Evolutionary conservation across 2,329 filamentous ascomycete species (phyloP), one percentile per base, ranked within the genome.

Genomic region (Alternaria sp.): DNA sequence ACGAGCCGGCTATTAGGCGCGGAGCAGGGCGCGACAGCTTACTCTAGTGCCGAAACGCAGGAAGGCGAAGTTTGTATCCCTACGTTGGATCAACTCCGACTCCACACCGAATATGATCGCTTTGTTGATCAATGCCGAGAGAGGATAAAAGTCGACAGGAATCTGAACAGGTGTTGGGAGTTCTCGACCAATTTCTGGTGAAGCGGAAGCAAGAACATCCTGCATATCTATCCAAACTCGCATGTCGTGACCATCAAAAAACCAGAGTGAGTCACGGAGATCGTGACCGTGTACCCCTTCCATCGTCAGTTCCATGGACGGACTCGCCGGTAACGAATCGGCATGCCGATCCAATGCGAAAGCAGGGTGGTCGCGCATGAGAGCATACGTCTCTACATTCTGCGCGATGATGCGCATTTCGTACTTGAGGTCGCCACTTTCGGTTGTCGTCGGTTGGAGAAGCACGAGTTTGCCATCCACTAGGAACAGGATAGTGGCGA

Each of bases 401-500:
- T 97, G 93, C 12, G 94, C 93, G 74, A 99, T 91, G 60, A 98
- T 91, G 10, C 94, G 91, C 95, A 99, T 99, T 74, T 98, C 94
- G 74, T 99, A 99, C 81, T 97, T 98, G 53, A 97, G 85, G 69
- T 93, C 91, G 5, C 92, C 92, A 44, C 91, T 87, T 50, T 92
- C 91, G 53, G 92, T 94, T 5, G 92, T 84, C 0, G 93, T 94
- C 2, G 95, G 94, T 66, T 96, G 93, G 50, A 99, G 85, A 38
- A 98, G 82, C 11, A 98, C 95, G 20, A 99, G 87, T 77, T 99
- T 99, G 30, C 94, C 95, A 74, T 99, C 95, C 2, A 99, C 94
- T n/a, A 99, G 85, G 73, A 99, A 97, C 14, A 99, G 82, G 12
- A 99, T 94, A 0, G 93, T 97, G 8, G 95, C 95, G 56, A 94